Evolutionary conservation across 225 moss, liverwort and hornwort genomes (phyloP).

Genomic region (Physcomitrellopsis africana): DNA sequence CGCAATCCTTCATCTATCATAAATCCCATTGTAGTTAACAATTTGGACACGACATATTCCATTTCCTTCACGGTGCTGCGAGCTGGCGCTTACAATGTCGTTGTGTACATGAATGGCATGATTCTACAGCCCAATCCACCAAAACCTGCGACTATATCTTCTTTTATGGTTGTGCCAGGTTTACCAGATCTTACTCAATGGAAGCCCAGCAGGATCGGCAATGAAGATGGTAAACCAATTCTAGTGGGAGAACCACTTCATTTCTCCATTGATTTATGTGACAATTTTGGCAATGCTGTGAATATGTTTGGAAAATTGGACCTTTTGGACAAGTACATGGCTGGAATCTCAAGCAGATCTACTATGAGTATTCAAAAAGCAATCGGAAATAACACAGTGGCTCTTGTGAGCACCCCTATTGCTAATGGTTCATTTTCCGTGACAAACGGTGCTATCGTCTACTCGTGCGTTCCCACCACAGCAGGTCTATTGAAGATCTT

Average conservation of each 20-base stretch:
- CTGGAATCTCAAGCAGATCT: constrained; percentile 31
- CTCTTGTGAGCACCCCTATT: constrained; percentile 4
- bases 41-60: constrained; percentile 55
- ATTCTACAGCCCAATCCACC: constrained; percentile 42
- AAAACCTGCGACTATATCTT: constrained; percentile 34
- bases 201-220: constrained; percentile 34
- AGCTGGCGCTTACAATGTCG: constrained; percentile 47
- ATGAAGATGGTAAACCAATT: constrained; percentile 30
- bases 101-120: constrained; percentile 58
- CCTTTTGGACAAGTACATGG: constrained; percentile 36
- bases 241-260: constrained; percentile 23
- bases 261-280: constrained; percentile 50
- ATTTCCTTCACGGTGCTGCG: constrained; percentile 52
- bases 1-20: background rate
- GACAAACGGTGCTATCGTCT: constrained; percentile 30
- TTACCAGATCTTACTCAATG: constrained; percentile 40
- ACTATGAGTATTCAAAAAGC: constrained; percentile 33
- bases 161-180: constrained; percentile 46
- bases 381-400: constrained; percentile 37
- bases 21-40: constrained; percentile 42
- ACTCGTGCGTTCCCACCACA: constrained; percentile 31
- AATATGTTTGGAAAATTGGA: constrained; percentile 30
- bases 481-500: constrained; percentile 40
- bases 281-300: constrained; percentile 53
- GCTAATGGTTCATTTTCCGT: constrained; percentile 31